Conservation (phyloP, 805 yeast genomes). For the Candida nitratophila region DNA sequence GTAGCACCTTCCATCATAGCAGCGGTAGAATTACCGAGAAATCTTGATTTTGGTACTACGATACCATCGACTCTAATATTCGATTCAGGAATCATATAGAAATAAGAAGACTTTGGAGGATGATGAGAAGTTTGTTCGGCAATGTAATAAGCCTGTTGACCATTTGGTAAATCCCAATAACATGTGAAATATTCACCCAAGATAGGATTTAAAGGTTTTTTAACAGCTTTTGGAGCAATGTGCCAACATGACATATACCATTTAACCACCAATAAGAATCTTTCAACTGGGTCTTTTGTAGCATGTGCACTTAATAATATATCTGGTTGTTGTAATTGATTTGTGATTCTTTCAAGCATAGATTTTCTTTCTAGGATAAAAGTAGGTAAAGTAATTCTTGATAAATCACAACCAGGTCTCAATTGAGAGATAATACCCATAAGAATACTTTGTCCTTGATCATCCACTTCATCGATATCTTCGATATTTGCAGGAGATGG, state of each 20-base stretch:
- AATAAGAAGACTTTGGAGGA: slow-evolving; percentile 96
- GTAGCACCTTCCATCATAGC: slow-evolving; percentile 94
- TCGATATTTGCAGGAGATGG: slow-evolving; percentile 33
- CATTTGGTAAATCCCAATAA: slow-evolving; percentile 81
- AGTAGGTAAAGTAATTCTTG: slow-evolving; percentile 90
- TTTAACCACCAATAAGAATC: slow-evolving; percentile 69
- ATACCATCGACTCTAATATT: slow-evolving; percentile 85
- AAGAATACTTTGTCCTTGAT: slow-evolving; percentile 79
- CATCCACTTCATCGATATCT: slow-evolving; percentile 90
- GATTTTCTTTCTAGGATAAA: slow-evolving; percentile 92
- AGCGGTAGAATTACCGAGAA: slow-evolving; percentile 93
- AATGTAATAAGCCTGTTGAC: slow-evolving; percentile 67
- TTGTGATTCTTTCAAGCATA: slow-evolving; percentile 93
- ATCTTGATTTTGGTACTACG: slow-evolving; percentile 78
- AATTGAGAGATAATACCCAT: slow-evolving; percentile 85
- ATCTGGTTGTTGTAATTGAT: slow-evolving; percentile 75
- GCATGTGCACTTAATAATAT: slow-evolving; percentile 63
- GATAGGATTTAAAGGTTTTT: slow-evolving; percentile 93
- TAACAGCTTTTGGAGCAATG: slow-evolving; percentile 96
- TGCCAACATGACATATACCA: slow-evolving; percentile 98
- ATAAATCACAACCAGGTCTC: slow-evolving; percentile 86
- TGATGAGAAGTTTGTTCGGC: slow-evolving; percentile 97
- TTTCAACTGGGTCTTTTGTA: slow-evolving; percentile 47
- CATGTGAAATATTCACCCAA: slow-evolving; percentile 87
- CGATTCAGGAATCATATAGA: slow-evolving; percentile 75